Conservation (phyloP, 225 moss, liverwort and hornwort genomes). For the Marchantia polymorpha region DNA sequence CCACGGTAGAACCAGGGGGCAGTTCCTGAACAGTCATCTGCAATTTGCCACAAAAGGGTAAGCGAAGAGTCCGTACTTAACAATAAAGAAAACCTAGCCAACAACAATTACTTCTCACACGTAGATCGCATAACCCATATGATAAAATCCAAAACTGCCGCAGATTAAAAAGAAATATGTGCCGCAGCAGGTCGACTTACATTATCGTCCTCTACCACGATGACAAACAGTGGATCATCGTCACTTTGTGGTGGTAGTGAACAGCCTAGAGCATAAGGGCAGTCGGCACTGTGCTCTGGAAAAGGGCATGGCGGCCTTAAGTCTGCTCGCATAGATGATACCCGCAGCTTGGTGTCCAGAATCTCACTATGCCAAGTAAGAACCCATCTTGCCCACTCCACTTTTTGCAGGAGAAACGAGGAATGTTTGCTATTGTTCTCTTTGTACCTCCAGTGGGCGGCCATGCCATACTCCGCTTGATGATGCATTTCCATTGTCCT, state of each 20-base stretch:
- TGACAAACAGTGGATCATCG: slow-evolving; percentile 78
- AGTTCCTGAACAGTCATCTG: slow-evolving; percentile 90
- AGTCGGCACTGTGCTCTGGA: slow-evolving; percentile 63
- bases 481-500: slow-evolving; percentile 89
- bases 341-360: slow-evolving; percentile 75
- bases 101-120: not conserved
- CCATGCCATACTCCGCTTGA: slow-evolving; percentile 91
- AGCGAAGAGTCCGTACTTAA: not conserved
- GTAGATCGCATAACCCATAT: too few relatives aligned
- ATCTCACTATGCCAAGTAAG: slow-evolving; percentile 95
- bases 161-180: not conserved
- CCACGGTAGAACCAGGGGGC: slow-evolving; percentile 64
- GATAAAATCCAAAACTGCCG: not conserved
- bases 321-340: slow-evolving; percentile 58
- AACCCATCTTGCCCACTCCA: slow-evolving; percentile 98
- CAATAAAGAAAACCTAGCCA: not conserved
- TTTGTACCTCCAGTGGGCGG: slow-evolving; percentile 96
- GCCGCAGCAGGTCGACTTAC: slow-evolving; percentile 63
- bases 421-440: slow-evolving; percentile 76
- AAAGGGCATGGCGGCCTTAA: slow-evolving; percentile 86
- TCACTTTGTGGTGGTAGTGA: slow-evolving; percentile 50
- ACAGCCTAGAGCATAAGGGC: slow-evolving; percentile 57
- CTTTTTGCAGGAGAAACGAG: slow-evolving; percentile 69
- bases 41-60: not conserved
- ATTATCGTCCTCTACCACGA: slow-evolving; percentile 73